Evolutionary conservation across 352 stramenopile genomes (phyloP).

Genomic region (Phytophthora hybrid): DNA sequence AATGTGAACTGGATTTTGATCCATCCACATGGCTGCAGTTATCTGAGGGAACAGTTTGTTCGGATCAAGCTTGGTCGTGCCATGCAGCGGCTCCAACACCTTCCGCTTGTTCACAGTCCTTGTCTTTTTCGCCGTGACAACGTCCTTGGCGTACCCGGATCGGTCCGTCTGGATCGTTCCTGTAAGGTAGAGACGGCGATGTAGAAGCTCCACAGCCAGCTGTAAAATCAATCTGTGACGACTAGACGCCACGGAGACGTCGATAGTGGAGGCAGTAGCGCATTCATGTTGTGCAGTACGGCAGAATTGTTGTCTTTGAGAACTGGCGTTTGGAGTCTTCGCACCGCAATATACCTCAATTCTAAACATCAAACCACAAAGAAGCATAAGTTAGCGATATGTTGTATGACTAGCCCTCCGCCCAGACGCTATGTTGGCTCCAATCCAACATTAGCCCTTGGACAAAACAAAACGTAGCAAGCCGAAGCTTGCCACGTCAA

Average conservation of each 20-base stretch:
- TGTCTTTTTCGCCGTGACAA: background rate
- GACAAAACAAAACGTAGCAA: background rate
- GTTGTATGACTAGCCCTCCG: background rate
- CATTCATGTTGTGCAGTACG: constrained; percentile 16
- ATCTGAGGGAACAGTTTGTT: constrained; percentile 17
- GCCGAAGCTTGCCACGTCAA: background rate
- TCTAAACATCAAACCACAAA: background rate
- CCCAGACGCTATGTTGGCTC: background rate
- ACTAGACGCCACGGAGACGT: constrained; percentile 5
- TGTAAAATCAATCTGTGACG: constrained; percentile 1
- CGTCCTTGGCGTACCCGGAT: background rate
- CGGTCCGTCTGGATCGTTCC: background rate
- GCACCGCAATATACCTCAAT: constrained; percentile 9
- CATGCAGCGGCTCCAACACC: background rate
- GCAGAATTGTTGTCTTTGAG: constrained; percentile 11
- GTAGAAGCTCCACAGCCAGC: constrained; percentile 4
- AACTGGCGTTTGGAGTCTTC: constrained; percentile 2
- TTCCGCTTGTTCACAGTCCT: constrained; percentile 9
- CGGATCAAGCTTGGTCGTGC: constrained; percentile 6
- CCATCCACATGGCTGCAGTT: constrained; percentile 18
- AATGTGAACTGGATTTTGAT: constrained; percentile 16
- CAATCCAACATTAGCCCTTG: background rate
- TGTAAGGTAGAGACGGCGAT: constrained; percentile 3
- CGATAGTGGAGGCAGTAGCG: background rate
- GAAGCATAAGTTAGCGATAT: background rate